Conservation (phyloP, 345 rosid species). For the Boechera retrofracta region DNA sequence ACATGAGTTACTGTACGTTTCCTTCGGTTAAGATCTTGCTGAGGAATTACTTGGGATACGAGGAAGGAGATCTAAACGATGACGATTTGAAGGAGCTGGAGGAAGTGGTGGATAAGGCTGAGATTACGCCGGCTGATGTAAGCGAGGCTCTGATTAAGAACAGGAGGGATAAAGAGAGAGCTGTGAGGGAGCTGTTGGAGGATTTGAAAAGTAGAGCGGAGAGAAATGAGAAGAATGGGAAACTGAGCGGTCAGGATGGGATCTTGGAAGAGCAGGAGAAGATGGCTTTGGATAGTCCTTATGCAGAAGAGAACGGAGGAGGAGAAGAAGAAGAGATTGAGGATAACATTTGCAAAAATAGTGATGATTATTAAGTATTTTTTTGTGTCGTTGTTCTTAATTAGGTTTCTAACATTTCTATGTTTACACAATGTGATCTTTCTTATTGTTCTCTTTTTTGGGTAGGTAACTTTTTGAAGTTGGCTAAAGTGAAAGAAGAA, state of each 20-base stretch:
- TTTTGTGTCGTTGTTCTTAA: not conserved
- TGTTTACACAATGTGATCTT: slow-evolving; percentile 21
- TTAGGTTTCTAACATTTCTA: not conserved
- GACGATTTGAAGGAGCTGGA: slow-evolving; percentile 47
- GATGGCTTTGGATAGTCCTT: slow-evolving; percentile 31
- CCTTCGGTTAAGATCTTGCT: slow-evolving; percentile 34
- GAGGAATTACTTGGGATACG: slow-evolving; percentile 38
- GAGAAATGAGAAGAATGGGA: slow-evolving; percentile 19
- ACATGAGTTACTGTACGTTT: slow-evolving; percentile 36
- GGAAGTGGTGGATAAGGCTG: slow-evolving; percentile 50
- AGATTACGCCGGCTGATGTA: slow-evolving; percentile 42
- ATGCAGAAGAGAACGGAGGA: not conserved
- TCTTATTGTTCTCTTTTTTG: not conserved
- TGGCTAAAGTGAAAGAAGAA: slow-evolving; percentile 11
- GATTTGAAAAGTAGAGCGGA: slow-evolving; percentile 24
- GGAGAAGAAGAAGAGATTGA: slow-evolving; percentile 27
- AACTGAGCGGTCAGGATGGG: not conserved
- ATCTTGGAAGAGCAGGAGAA: slow-evolving; percentile 32
- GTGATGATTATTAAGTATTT: slow-evolving; percentile 22
- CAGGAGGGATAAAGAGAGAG: slow-evolving; percentile 27
- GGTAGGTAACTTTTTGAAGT: slow-evolving; percentile 14
- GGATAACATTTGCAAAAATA: slow-evolving; percentile 36
- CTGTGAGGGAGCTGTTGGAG: slow-evolving; percentile 22
- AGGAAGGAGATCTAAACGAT: slow-evolving; percentile 39
- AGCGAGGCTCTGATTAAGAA: slow-evolving; percentile 41